Conservation (phyloP, 768 basidiomycete species). For the Asterophora lycoperdoides region DNA sequence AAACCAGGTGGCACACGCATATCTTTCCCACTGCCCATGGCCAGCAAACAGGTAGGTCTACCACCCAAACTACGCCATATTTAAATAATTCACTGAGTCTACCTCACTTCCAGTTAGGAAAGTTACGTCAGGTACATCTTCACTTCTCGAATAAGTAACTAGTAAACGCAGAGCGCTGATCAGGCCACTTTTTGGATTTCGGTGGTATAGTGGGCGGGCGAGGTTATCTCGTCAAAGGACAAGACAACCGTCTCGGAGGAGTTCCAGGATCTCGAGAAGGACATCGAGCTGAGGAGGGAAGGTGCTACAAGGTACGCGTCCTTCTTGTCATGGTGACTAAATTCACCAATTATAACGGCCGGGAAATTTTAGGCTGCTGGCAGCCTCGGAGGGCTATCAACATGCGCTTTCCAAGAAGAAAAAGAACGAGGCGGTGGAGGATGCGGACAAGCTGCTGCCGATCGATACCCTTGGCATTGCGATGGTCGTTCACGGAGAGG, state of each 20-base stretch:
- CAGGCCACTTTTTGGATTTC: slow-evolving; percentile 25
- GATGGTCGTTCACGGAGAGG: slow-evolving; percentile 83
- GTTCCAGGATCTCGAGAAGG: slow-evolving; percentile 75
- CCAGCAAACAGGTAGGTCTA: slow-evolving; percentile 57
- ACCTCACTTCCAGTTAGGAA: slow-evolving; percentile 55
- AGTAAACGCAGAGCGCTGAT: slow-evolving; percentile 20
- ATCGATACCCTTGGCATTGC: slow-evolving; percentile 79
- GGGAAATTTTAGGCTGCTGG: slow-evolving; percentile 49
- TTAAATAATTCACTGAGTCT: neutral
- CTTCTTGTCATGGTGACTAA: neutral
- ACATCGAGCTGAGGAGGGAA: slow-evolving; percentile 75
- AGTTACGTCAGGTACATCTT: slow-evolving; percentile 61
- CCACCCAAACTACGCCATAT: too few species aligned
- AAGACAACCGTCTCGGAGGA: slow-evolving; percentile 77
- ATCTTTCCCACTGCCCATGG: slow-evolving; percentile 42
- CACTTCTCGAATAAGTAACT: slow-evolving; percentile 3
- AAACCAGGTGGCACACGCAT: too few species aligned
- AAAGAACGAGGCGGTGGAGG: slow-evolving; percentile 55
- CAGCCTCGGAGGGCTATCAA: slow-evolving; percentile 70
- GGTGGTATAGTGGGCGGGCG: slow-evolving; percentile 72
- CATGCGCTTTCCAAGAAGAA: slow-evolving; percentile 73
- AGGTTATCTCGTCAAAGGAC: slow-evolving; percentile 81
- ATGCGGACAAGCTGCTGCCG: slow-evolving; percentile 67
- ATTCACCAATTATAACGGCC: neutral
- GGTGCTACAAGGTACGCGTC: slow-evolving; percentile 65